Conservation (phyloP, 805 yeast genomes). For the Debaryomyces prosopidis region DNA sequence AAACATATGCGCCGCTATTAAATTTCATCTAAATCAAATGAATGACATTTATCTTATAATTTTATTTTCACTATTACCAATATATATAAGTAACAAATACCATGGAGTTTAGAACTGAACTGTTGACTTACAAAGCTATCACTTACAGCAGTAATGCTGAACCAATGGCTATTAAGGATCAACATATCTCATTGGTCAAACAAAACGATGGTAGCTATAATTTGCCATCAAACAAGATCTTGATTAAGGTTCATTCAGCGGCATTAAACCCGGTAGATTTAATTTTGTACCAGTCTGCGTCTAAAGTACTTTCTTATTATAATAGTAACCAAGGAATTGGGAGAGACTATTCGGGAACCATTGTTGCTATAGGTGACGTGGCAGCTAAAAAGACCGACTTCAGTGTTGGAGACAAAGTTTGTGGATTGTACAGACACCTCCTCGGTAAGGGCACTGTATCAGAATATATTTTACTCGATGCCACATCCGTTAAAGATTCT, state of each 20-base stretch:
- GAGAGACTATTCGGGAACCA: conserved; percentile 33
- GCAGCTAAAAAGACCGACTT: conserved; percentile 20
- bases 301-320: conserved; percentile 7
- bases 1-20: no score
- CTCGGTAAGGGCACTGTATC: conserved; percentile 41
- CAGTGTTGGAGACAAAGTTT: conserved; percentile 28
- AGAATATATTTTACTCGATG: conserved; percentile 47
- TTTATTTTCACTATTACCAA: no score
- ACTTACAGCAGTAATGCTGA: conserved; percentile 12
- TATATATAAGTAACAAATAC: neutral
- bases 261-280: conserved; percentile 37
- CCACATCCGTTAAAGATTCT: conserved; percentile 7
- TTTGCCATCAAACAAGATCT: conserved; percentile 16
- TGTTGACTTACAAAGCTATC: conserved; percentile 19
- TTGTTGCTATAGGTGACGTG: conserved; percentile 28
- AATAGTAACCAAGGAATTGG: conserved; percentile 24
- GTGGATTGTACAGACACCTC: conserved; percentile 20
- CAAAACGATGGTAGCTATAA: conserved; percentile 14
- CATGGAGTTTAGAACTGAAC: conserved; percentile 12
- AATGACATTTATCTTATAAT: no score
- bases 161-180: conserved; percentile 12
- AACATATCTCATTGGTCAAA: conserved; percentile 8
- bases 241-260: conserved; percentile 32
- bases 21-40: no score
- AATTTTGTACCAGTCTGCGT: conserved; percentile 18